Evolutionary conservation across 1,139 yeast genomes (phyloP).

Genomic region (Pichia sp.): DNA sequence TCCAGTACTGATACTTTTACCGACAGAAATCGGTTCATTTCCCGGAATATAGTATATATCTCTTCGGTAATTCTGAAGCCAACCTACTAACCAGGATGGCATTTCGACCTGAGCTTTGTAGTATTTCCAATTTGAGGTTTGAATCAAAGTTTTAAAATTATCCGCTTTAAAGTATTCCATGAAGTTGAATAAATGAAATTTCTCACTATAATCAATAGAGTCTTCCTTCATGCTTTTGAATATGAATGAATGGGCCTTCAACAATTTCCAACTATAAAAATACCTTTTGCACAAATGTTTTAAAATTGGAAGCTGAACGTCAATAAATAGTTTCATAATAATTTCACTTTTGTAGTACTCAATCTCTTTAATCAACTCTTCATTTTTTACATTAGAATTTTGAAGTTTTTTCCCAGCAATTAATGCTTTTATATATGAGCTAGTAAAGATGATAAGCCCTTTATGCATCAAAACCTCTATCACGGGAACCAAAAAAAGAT

Average conservation of each 20-base stretch:
- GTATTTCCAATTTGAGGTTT: neutral
- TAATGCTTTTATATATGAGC: slow-evolving; percentile 20
- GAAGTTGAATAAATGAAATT: slow-evolving; percentile 13
- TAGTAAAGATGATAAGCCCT: slow-evolving; percentile 12
- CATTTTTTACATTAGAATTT: neutral
- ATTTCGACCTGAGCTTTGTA: neutral
- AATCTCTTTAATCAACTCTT: neutral
- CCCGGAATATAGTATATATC: slow-evolving; percentile 1
- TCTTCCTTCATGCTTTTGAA: slow-evolving; percentile 34
- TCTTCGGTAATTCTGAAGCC: slow-evolving; percentile 4
- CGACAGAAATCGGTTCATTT: neutral
- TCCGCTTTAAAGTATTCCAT: slow-evolving; percentile 17
- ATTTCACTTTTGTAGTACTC: slow-evolving; percentile 2
- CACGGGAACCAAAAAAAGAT: slow-evolving; percentile 27
- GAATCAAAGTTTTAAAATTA: slow-evolving; percentile 15
- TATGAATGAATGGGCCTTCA: slow-evolving; percentile 44
- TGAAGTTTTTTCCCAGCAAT: slow-evolving; percentile 14
- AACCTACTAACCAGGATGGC: slow-evolving; percentile 7
- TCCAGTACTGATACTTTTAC: neutral
- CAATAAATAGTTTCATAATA: neutral
- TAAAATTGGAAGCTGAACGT: slow-evolving; percentile 9
- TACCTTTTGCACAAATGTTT: slow-evolving; percentile 36
- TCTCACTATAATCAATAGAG: neutral
- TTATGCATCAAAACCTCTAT: slow-evolving; percentile 24
- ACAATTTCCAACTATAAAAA: slow-evolving; percentile 52